Evolutionary conservation across 495 filamentous ascomycete genomes (phyloP), one percentile per base, ranked within the genome.

Genomic region (Darksidea phi): DNA sequence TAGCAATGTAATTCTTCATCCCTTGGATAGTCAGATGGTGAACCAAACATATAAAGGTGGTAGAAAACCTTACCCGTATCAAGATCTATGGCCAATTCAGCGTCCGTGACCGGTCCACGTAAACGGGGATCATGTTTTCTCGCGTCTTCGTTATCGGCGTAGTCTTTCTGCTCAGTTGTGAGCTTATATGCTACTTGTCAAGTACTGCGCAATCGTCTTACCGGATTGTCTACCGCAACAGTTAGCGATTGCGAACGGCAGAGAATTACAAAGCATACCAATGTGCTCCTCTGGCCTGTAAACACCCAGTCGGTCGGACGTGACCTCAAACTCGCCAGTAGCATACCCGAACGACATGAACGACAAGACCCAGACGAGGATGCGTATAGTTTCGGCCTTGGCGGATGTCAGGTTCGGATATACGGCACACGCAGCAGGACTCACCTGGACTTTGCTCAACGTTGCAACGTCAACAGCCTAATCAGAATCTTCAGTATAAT

Each of bases 1-100:
- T 97, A 41, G 92, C 88, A 61, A 98, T 97, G 73, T 98, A 98
- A 71, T 97, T 97, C 76, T 98, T 98, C 93, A 98, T 96, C n/a
- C n/a, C n/a, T n/a, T n/a, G n/a, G n/a, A n/a, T n/a, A n/a, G n/a
- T n/a, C n/a, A n/a, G n/a, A n/a, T n/a, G n/a, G n/a, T n/a, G n/a
- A n/a, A n/a, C n/a, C n/a, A n/a, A n/a, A n/a, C n/a, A n/a, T n/a
- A n/a, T n/a, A n/a, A n/a, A n/a, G n/a, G n/a, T n/a, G n/a, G n/a
- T n/a, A n/a, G n/a, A n/a, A n/a, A n/a, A n/a, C n/a, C n/a, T n/a
- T n/a, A 12, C 90, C 91, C 3, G 91, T 96, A 3, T 86, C 73
- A 4, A 77, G 80, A 69, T 97, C 94, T 49, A 97, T 81, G 26
- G 90, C 87, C 20, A 95, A 84, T 68, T 98, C 94, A 21, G 82